A percentile compares a stretch with the other conserved stretches of the same genome.
phyloP scores from a whole-genome alignment of 805 yeast species.

The Kodamaea hsintzibuensis region DNA sequence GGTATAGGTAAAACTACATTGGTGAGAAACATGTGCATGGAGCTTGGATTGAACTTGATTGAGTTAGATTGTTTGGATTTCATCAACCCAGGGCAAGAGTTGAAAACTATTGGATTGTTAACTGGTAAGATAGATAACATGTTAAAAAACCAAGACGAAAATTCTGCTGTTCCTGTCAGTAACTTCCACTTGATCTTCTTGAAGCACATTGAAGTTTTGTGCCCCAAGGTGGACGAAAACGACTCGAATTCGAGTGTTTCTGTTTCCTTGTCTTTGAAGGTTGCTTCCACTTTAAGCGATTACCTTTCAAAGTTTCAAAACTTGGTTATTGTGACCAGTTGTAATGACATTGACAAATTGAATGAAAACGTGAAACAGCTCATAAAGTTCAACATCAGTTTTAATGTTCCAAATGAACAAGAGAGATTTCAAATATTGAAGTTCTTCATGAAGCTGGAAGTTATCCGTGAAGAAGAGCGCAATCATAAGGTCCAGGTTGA shows the following conservation, averaged over 20 bases:
- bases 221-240: constrained; percentile 64
- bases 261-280: constrained; percentile 51
- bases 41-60: constrained; percentile 64
- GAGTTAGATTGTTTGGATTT: constrained; percentile 71
- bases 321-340: constrained; percentile 58
- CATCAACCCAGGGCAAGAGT: constrained; percentile 67
- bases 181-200: constrained; percentile 51
- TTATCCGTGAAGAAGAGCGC: constrained; percentile 17
- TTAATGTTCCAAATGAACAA: constrained; percentile 74
- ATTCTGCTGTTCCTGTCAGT: constrained; percentile 8
- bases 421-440: constrained; percentile 70
- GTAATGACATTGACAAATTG: constrained; percentile 69
- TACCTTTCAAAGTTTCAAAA: constrained; percentile 45
- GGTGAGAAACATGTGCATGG: constrained; percentile 53
- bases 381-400: constrained; percentile 73
- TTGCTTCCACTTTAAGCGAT: constrained; percentile 58
- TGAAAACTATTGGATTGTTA: constrained; percentile 76
- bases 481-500: constrained; percentile 2
- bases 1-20: constrained; percentile 79
- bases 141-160: constrained; percentile 35
- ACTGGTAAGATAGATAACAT: constrained; percentile 73
- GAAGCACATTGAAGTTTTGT: constrained; percentile 75
- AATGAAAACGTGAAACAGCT: constrained; percentile 65
- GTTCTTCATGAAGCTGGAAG: constrained; percentile 41
- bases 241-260: constrained; percentile 40